Base-by-base conservation (phyloP, 2,329 filamentous ascomycete species). In the Xylaria sp. region DNA sequence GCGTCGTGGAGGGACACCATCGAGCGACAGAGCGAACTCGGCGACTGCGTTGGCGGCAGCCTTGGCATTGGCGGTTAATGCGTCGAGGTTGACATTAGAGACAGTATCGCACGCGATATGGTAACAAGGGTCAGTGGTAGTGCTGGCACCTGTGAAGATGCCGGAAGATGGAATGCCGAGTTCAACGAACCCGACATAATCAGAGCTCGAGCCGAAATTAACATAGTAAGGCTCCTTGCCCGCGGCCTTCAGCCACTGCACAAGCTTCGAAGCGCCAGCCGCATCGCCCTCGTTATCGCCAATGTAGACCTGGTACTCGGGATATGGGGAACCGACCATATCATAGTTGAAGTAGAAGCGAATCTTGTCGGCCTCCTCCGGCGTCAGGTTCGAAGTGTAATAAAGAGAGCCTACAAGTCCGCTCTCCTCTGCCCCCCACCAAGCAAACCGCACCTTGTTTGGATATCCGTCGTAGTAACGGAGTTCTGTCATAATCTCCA, bases 341-440 rank as follows among this genome's bases (percentile, higher is more conserved):
- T 92, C 89, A 73, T 89, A 90, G 80, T 92, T 90, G 75, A 91
- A 86, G 80, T 90, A 90, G 36, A 91, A 86, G 1, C 85, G 82
- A 73, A 92, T 87, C 77, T 87, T 88, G 67, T 85, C 80, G 0
- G 78, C 77, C 50, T 83, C 80, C 1, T 74, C 73, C 25, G 76
- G 71, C 11, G 76, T 73, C 31, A 83, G 77, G 6, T 75, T 73
- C 15, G 74, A 64, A 1, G 76, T 79, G 64, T 83, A 83, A 74
- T 81, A 76, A 22, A 79, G 72, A 5, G 81, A 82, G n/a, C 82
- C 82, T 53, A 81, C 68, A 17, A 83, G 75, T n/a, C 81, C 81
- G 42, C 75, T 76, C 78, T 83, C 81, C 71, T 83, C 79, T 1
- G 79, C 80, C 15, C 78, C 79, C 80, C 80, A 83, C 79, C 79